Conservation (phyloP, 495 filamentous ascomycete genomes). For the Lophium mytilinum region DNA sequence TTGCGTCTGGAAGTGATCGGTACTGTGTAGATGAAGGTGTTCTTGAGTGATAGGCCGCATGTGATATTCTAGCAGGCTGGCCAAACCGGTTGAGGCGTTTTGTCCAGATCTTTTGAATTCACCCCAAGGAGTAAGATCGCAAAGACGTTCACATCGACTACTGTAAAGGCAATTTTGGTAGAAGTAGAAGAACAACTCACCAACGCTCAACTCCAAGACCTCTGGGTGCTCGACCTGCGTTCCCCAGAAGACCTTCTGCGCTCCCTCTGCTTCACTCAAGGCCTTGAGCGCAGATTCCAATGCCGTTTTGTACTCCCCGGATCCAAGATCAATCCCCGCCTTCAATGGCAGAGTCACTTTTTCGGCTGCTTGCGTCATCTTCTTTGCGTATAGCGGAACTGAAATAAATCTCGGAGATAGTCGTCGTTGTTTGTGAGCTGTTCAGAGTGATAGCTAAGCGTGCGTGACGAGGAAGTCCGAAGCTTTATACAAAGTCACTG, state of each 20-base stretch:
- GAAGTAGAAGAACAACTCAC: slow-evolving; percentile 3
- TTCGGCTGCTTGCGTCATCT: slow-evolving; percentile 5
- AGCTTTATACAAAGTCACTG: no score
- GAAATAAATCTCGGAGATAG: no score
- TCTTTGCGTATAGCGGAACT: no score
- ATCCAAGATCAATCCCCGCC: slow-evolving; percentile 9
- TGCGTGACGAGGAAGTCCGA: no score
- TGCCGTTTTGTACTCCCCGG: slow-evolving; percentile 3
- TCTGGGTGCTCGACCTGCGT: slow-evolving; percentile 22
- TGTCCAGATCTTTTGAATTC: not conserved
- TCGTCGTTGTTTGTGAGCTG: no score
- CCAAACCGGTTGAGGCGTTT: not conserved
- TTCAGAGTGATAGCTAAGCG: no score
- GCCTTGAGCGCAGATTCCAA: slow-evolving; percentile 9
- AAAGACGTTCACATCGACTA: no score
- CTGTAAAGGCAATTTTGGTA: not conserved
- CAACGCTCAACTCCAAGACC: slow-evolving; percentile 12
- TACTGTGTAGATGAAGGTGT: not conserved
- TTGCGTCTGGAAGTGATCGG: no score
- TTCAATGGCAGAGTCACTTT: slow-evolving; percentile 6
- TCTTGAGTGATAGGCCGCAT: not conserved
- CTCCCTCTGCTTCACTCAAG: slow-evolving; percentile 8
- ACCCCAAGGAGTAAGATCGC: no score
- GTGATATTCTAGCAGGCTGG: not conserved
- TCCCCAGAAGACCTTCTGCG: slow-evolving; percentile 14